Base-by-base conservation (phyloP, 257 asterid genomes). In the Asclepias syriaca region DNA sequence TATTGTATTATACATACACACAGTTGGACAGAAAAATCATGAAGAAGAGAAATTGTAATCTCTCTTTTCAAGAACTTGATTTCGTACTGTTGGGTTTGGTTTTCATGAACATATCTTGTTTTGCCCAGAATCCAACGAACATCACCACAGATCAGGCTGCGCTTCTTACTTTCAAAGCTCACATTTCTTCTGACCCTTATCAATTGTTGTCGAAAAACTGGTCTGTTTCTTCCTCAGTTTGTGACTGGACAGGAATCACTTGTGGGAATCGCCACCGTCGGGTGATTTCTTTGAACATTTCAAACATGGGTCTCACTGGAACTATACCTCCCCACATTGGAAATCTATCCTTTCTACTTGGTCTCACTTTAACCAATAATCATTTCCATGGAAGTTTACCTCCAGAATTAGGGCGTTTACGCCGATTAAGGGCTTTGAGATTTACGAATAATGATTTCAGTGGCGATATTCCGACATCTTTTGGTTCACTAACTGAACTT, bases 361-460 rank as follows among this genome's bases (percentile, higher is more conserved):
- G 65, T 12, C 70, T 83, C 22, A 66, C 70, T 49, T 6, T 83
- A 11, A 65, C 59, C 34, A 51, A 48, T 63, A 83, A 82, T 32
- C 1, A n/a, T 24, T 79, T 82, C 58, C 43, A 64, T 22, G 86
- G 86, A 2, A 32, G 51, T 5, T 2, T 75, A 14, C 75, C 79
- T 0, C 11, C 29, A 1, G 70, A 75, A 43, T 9, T 75, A 29
- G 49, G 24, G 11, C n/a, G 5, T 3, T 61, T 75, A 16, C 60
- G 65, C 2, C 6, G 82, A n/a, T 12, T 77, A 53, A 70, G 65
- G 53, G 6, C 22, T 10, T 21, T 82, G 1, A 21, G 40, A 49
- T 18, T 73, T 5, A 4, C 15, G 2, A 14, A 8, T 56, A 83
- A 80, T 69, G 57, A 1, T 13, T 53, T 55, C 60, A 3, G 6